Percentiles rank a stretch among this genome's conserved stretches.
phyloP scores from a whole-genome alignment of 2,329 filamentous ascomycete genomes.

The Neurospora sp. region DNA sequence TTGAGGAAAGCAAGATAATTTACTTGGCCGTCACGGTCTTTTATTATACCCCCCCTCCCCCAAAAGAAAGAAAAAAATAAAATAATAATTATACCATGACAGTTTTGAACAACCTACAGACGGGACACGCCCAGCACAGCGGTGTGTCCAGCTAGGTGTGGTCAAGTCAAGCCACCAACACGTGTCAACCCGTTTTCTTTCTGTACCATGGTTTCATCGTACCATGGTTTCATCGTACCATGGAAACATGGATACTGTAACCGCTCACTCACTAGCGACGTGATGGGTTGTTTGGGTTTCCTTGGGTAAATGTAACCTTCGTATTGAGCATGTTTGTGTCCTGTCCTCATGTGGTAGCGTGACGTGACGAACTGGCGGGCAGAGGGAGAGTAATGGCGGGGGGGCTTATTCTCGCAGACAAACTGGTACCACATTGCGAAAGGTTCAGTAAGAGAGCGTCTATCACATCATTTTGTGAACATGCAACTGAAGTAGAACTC shows the following conservation, averaged over 20 bases:
- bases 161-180: neutral
- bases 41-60: no score
- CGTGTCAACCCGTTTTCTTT: neutral
- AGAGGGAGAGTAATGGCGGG: neutral
- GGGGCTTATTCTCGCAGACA: neutral
- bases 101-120: no score
- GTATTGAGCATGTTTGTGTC: neutral
- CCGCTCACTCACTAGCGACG: neutral
- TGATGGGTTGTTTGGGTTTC: neutral
- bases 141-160: no score
- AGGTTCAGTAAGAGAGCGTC: neutral
- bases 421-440: neutral
- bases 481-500: neutral
- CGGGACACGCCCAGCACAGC: no score
- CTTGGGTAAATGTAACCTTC: neutral
- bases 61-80: no score
- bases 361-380: neutral
- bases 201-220: neutral
- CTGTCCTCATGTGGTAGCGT: neutral
- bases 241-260: neutral
- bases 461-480: neutral
- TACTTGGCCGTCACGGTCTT: no score
- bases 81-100: no score
- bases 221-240: neutral
- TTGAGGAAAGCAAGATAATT: no score